phyloP scores from a whole-genome alignment of 2,329 filamentous ascomycete species.

The Aspergillus eucalypticola region DNA sequence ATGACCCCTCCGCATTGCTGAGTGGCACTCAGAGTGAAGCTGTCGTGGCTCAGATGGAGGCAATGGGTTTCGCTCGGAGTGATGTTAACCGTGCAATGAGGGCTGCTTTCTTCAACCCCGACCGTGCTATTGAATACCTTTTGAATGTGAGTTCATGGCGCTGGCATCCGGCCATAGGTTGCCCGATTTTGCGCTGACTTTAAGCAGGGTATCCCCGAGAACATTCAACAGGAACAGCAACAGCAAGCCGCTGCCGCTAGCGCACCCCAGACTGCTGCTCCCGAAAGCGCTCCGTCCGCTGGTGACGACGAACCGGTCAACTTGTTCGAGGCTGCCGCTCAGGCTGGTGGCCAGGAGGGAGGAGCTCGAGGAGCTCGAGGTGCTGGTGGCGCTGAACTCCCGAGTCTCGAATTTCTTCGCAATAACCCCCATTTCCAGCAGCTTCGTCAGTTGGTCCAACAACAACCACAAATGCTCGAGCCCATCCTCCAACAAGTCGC shows the following conservation, averaged over 20 bases:
- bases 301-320: constrained; percentile 69
- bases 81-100: constrained; percentile 94
- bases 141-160: constrained; percentile 64
- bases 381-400: constrained; percentile 59
- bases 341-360: constrained; percentile 58
- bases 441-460: constrained; percentile 92
- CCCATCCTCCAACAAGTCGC: constrained; percentile 96
- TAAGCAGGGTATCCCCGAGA: constrained; percentile 82
- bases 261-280: constrained; percentile 39
- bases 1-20: constrained; percentile 77
- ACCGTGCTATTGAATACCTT: constrained; percentile 95
- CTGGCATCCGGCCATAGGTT: background rate
- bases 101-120: constrained; percentile 94
- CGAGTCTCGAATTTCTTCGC: constrained; percentile 88
- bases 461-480: constrained; percentile 97
- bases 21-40: constrained; percentile 80
- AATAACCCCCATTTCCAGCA: constrained; percentile 98
- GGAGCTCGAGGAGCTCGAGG: constrained; percentile 35
- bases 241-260: constrained; percentile 51
- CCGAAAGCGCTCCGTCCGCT: constrained; percentile 37
- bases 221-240: constrained; percentile 70
- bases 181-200: constrained; percentile 8
- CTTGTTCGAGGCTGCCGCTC: constrained; percentile 88
- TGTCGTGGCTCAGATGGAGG: constrained; percentile 89
- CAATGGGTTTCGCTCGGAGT: constrained; percentile 88